These are phyloP conservation scores for Closterium sp. DNA, from an alignment of 139 green algal genomes.

Conservation along the genomic window DNA sequence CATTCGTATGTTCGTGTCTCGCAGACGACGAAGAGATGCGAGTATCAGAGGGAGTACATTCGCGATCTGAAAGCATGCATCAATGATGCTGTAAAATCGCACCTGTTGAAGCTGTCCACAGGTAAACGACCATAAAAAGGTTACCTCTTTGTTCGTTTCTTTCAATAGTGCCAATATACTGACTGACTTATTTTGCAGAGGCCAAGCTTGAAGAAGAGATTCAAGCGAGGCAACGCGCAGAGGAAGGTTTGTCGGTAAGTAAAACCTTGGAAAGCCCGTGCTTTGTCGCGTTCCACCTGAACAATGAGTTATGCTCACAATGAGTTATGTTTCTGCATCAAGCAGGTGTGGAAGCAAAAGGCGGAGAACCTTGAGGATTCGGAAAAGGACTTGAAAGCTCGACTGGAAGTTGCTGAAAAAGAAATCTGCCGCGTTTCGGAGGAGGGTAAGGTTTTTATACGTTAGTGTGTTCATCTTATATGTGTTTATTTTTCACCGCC, in stretches of 20 bases:
- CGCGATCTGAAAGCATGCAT: neutral
- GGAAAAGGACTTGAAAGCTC: neutral
- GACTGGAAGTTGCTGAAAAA: neutral
- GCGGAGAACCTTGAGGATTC: neutral
- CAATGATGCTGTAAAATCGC: neutral
- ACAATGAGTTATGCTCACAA: neutral
- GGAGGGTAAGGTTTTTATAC: neutral
- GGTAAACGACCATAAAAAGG: neutral
- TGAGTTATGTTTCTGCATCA: neutral
- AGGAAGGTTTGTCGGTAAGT: neutral
- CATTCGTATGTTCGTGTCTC: neutral
- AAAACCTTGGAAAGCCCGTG: neutral
- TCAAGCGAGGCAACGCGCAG: neutral
- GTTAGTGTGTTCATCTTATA: neutral
- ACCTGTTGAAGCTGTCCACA: neutral
- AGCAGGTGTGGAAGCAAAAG: neutral
- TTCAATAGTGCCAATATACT: neutral
- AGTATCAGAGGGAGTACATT: neutral
- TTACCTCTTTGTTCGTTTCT: no score
- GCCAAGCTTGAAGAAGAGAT: neutral
- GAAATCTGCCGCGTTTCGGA: neutral
- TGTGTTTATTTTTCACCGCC: neutral
- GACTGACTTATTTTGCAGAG: neutral
- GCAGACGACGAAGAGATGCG: neutral
- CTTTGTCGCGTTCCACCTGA: neutral